phyloP scores from a whole-genome alignment of 345 rosid genomes.

The Acer negundo region DNA sequence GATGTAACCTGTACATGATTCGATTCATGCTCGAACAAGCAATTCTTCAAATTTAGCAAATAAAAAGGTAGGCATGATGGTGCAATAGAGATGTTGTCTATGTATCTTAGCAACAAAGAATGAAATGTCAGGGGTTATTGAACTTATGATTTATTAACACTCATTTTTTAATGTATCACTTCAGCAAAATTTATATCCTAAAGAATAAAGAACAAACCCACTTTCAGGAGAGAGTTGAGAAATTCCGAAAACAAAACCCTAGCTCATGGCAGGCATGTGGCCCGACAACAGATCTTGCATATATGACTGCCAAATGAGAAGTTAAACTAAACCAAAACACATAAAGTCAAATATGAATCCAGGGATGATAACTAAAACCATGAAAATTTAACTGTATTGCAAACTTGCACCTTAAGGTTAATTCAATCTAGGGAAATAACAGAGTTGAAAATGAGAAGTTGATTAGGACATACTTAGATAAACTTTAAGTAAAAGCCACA shows the following conservation, averaged over 20 bases:
- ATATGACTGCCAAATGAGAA: not conserved
- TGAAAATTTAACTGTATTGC: not conserved
- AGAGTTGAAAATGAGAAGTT: constrained; percentile 5
- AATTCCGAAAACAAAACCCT: too few relatives aligned
- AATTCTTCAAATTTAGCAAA: constrained; percentile 31
- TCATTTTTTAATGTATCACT: not conserved
- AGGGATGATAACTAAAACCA: not conserved
- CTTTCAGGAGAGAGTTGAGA: not conserved
- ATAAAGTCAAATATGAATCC: too few relatives aligned
- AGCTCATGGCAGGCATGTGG: not conserved
- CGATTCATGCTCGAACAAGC: constrained; percentile 52
- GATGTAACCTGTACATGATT: constrained; percentile 23
- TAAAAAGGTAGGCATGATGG: not conserved
- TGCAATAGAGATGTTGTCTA: not conserved
- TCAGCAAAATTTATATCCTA: not conserved
- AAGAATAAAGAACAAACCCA: not conserved
- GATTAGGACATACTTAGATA: not conserved
- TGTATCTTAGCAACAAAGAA: not conserved
- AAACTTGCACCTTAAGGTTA: not conserved
- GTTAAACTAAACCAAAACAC: not conserved
- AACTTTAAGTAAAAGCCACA: not conserved
- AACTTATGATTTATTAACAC: not conserved
- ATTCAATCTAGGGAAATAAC: not conserved
- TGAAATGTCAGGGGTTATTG: not conserved
- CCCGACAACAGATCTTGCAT: not conserved